Evolutionary conservation across 345 rosid species (phyloP).

Genomic region (Populus euphratica): DNA sequence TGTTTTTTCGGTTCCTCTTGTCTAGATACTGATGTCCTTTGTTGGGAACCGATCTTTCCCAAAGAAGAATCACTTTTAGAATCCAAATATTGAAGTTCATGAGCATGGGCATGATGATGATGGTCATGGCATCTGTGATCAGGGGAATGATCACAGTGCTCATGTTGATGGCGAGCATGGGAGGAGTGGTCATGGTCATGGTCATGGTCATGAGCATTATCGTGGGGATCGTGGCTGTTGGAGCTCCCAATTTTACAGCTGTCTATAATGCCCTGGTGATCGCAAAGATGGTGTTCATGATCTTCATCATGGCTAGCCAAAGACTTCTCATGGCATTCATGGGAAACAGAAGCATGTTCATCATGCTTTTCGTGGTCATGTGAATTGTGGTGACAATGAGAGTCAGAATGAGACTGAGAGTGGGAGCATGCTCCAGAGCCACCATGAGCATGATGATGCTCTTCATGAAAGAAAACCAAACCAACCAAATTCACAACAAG

Average conservation of each 20-base stretch:
- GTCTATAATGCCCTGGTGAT: background rate
- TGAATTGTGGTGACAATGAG: slow-evolving; percentile 32
- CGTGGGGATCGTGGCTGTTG: slow-evolving; percentile 12
- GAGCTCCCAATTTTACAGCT: background rate
- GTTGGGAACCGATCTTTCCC: background rate
- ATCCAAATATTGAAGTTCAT: slow-evolving; percentile 6
- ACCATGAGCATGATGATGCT: slow-evolving; percentile 99
- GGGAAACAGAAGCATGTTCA: slow-evolving; percentile 34
- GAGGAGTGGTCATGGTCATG: slow-evolving; percentile 24
- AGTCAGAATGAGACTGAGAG: slow-evolving; percentile 48
- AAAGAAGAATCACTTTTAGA: slow-evolving; percentile 13
- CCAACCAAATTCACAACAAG: slow-evolving; percentile 82
- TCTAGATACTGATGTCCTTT: slow-evolving; percentile 10
- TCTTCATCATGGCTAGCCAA: slow-evolving; percentile 28
- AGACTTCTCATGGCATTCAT: slow-evolving; percentile 32
- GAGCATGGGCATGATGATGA: slow-evolving; percentile 10
- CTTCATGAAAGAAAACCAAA: slow-evolving; percentile 91
- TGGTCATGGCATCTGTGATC: slow-evolving; percentile 18
- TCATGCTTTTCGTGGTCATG: slow-evolving; percentile 36
- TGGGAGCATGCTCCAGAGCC: slow-evolving; percentile 67
- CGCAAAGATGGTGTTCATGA: slow-evolving; percentile 17
- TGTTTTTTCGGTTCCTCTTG: slow-evolving; percentile 19
- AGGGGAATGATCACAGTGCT: slow-evolving; percentile 4
- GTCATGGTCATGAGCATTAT: background rate
- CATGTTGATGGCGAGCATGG: slow-evolving; percentile 16